Base-by-base conservation (phyloP, 805 yeast species). In the Cyberlindnera mrakii region DNA sequence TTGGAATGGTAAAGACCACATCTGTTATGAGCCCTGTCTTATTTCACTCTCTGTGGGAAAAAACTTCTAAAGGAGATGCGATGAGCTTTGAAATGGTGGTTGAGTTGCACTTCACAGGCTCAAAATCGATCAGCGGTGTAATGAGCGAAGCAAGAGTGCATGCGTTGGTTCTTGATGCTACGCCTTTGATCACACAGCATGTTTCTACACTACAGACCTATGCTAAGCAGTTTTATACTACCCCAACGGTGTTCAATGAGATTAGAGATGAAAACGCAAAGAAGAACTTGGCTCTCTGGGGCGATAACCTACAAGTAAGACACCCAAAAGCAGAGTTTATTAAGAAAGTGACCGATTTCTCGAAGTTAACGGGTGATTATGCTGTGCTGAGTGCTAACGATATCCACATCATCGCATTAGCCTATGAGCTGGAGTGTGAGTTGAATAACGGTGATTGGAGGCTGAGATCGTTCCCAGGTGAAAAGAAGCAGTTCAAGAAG, bases 241-340 rank as follows among this genome's bases (percentile, higher is more conserved):
- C 97, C 2, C 97, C 98, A 13, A 90, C 96, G 1, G 98, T 93
- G 15, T 78, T 74, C 54, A 71, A 75, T 27, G 99, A 93, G 67
- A 80, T 93, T 59, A 81, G 77, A 57, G 98, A 93, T 67, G 96
- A 83, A 47, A 74, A 76, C 49, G 87, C 95, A 6, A 74, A 96
- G 62, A 76, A 76, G 51, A 90, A 90, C 55, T 67, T 93, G 35
- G 67, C 77, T 5, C 68, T 90, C 9, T 89, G 97, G 96, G 85
- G 81, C 20, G 90, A 86, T 37, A 63, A 66, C 13, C 67, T 93
- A 40, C 66, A 68, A 43, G 68, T 84, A 14, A 76, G 89, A 64
- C 97, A 90, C 52, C 99, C 99, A 3, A 76, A 71, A 43, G 67
- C 76, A 6, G 78, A 65, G 30, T 74, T 74, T 31, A 74, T 91